These are phyloP conservation scores for Coemansia sp. DNA, from an alignment of 192 early-diverging fungal species.

Conservation along the genomic window DNA sequence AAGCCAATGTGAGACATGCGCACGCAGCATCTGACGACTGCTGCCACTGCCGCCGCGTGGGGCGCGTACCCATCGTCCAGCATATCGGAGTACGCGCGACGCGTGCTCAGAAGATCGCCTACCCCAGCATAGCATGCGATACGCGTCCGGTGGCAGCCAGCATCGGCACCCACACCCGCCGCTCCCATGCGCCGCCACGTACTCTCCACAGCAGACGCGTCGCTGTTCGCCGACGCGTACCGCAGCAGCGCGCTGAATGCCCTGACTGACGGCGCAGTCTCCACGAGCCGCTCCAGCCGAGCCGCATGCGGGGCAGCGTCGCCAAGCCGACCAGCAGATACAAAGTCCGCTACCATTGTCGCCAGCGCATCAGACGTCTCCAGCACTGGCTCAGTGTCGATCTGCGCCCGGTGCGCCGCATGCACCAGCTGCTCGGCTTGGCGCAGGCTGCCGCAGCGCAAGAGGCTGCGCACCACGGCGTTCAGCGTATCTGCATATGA, in stretches of 20 bases:
- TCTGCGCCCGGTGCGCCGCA: conserved; percentile 17
- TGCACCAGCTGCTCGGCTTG: conserved; percentile 24
- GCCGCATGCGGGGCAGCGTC: background rate
- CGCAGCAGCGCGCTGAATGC: conserved; percentile 33
- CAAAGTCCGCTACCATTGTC: background rate
- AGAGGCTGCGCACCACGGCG: conserved; percentile 19
- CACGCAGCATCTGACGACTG: conserved; percentile 36
- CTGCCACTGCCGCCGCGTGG: conserved; percentile 9
- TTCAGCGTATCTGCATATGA: conserved; percentile 27
- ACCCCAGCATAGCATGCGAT: conserved; percentile 19
- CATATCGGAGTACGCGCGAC: conserved; percentile 44
- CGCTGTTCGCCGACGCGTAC: conserved; percentile 13
- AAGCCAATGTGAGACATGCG: conserved; percentile 14
- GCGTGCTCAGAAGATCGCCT: conserved; percentile 32
- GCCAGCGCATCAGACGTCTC: conserved; percentile 20
- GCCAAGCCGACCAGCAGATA: background rate
- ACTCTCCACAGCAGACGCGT: conserved; percentile 16
- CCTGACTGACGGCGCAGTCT: conserved; percentile 17
- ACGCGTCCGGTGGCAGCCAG: conserved; percentile 21
- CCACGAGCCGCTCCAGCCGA: conserved; percentile 24
- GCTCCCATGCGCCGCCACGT: conserved; percentile 41
- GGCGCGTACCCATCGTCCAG: conserved; percentile 33
- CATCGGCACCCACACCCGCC: conserved; percentile 24
- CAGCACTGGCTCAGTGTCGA: background rate
- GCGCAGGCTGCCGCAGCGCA: conserved; percentile 19